Evolutionary conservation across 331 rosid species (phyloP), one percentile per base, ranked within the genome.

Genomic region (Cucumis variabilis): DNA sequence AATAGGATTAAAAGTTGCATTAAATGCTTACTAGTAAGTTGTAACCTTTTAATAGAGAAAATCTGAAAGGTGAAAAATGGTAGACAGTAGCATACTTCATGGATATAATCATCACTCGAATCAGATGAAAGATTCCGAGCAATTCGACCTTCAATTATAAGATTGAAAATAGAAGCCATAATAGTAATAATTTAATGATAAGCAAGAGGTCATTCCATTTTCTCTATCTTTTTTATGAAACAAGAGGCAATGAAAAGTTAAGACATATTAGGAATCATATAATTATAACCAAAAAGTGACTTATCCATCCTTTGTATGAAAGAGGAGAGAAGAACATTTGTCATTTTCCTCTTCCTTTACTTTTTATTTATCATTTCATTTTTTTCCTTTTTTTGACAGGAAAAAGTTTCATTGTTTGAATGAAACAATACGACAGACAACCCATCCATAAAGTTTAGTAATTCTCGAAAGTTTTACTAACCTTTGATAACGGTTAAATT

Each of bases 41-140:
- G 24, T 12, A 37, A 67, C 46, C 60, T 85, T 33, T 89, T 46
- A 68, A 83, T 76, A 51, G 85, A 30, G 89, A 89, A 86, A 90
- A 79, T 41, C 41, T 74, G 13, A 76, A n/a, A 76, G 62, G 30
- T 48, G 41, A 25, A 89, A 85, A 88, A 33, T 51, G 68, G 68
- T 74, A 30, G 75, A 25, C 44, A 37, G 44, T 37, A 37, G 44
- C 87, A 87, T 87, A 93, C 98, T 92, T 93, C 93, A 80, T 91
- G 90, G 86, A 70, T 55, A 41, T 33, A 80, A 87, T 89, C 87
- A 55, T 85, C 94, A 82, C 86, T 69, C 66, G 96, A 90, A 85
- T 92, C 93, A 6, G 96, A 91, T 85, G 94, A 88, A 94, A 27
- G 69, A 80, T 95, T 93, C 90, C 87, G 85, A 86, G 86, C 78